These are phyloP conservation scores for Clavaria fumosa DNA, from an alignment of 768 basidiomycete genomes.

Conservation along the genomic window DNA sequence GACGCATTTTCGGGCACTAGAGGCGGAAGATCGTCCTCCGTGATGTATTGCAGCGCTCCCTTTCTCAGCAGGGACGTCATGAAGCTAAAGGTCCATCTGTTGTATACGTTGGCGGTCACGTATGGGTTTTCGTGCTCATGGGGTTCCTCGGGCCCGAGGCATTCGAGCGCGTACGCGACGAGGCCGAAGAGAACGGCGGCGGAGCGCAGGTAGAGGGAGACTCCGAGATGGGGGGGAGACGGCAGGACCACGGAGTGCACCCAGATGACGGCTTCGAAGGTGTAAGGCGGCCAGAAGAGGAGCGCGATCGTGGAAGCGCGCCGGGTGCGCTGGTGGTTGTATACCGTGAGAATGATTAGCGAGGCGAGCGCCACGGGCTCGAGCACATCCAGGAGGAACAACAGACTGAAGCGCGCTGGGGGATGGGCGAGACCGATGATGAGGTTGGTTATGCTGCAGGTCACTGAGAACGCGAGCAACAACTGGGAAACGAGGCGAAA, in stretches of 20 bases:
- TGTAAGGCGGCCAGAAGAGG: conserved; percentile 69
- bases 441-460: conserved; percentile 30
- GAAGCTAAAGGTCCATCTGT: conserved; percentile 74
- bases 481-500: no score
- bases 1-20: conserved; percentile 57
- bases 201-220: conserved; percentile 31
- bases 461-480: conserved; percentile 31
- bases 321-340: conserved; percentile 57
- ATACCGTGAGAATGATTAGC: conserved; percentile 36
- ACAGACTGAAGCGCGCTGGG: conserved; percentile 30
- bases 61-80: conserved; percentile 67
- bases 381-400: conserved; percentile 34
- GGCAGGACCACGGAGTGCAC: conserved; percentile 36
- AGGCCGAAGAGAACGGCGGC: conserved; percentile 29
- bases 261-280: conserved; percentile 35
- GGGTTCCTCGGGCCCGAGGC: conserved; percentile 41
- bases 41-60: conserved; percentile 49
- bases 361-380: conserved; percentile 39
- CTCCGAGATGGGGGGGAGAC: conserved; percentile 17
- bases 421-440: conserved; percentile 19
- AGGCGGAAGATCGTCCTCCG: conserved; percentile 75
- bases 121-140: conserved; percentile 47
- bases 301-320: conserved; percentile 59
- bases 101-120: conserved; percentile 66
- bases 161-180: conserved; percentile 49